phyloP scores from a whole-genome alignment of 306 rosid species.

The Hippophae gyantsensis region DNA sequence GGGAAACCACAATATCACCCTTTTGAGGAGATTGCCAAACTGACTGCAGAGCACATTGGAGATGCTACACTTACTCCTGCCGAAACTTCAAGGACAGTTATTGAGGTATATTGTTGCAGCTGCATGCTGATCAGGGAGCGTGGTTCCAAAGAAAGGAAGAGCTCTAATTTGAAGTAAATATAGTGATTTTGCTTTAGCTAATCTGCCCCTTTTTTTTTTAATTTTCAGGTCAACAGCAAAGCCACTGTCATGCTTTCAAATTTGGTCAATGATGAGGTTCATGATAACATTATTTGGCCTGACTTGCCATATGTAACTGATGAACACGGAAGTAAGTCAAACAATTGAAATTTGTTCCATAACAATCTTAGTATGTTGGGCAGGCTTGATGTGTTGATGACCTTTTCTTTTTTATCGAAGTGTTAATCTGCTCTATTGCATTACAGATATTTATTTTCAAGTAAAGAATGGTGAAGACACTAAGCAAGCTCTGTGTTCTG shows the following conservation, averaged over 20 bases:
- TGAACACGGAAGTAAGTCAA: slow-evolving; percentile 86
- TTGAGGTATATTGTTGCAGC: slow-evolving; percentile 49
- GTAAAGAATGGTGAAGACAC: slow-evolving; percentile 64
- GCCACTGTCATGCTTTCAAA: slow-evolving; percentile 78
- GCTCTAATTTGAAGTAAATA: neutral
- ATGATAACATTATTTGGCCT: slow-evolving; percentile 81
- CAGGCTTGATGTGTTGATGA: neutral
- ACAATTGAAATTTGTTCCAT: slow-evolving; percentile 21
- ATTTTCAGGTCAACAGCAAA: slow-evolving; percentile 74
- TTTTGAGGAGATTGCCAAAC: slow-evolving; percentile 56
- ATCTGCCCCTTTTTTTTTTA: slow-evolving; percentile 8
- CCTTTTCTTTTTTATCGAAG: slow-evolving; percentile 18
- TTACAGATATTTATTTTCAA: slow-evolving; percentile 85
- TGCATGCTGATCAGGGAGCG: slow-evolving; percentile 12
- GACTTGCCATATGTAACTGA: slow-evolving; percentile 92
- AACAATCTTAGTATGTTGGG: slow-evolving; percentile 1
- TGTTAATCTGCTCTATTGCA: slow-evolving; percentile 12
- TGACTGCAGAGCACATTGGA: slow-evolving; percentile 36
- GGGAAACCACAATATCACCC: slow-evolving; percentile 80
- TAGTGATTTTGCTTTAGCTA: too few relatives aligned
- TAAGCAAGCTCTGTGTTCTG: slow-evolving; percentile 62
- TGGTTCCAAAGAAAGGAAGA: neutral
- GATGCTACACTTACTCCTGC: slow-evolving; percentile 66
- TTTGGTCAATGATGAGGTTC: slow-evolving; percentile 57
- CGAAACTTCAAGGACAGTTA: slow-evolving; percentile 75